These are phyloP conservation scores for Microdochium paspali DNA, from an alignment of 2,329 filamentous ascomycete species.

Conservation along the genomic window DNA sequence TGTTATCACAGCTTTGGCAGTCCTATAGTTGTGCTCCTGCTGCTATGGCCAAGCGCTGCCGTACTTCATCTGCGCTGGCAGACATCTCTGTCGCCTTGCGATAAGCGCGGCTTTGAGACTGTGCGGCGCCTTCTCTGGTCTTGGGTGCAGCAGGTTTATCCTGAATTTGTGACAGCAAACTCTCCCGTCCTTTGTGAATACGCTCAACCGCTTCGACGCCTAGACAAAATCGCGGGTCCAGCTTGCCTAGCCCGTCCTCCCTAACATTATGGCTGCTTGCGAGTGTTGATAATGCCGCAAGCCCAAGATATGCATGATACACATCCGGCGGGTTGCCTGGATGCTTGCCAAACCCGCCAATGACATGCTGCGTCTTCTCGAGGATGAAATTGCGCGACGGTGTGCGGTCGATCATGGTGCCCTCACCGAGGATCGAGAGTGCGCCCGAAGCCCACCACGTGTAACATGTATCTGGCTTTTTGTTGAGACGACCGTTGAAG, in stretches of 20 bases:
- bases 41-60: not conserved
- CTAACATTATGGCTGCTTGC: constrained; percentile 22
- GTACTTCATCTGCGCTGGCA: not conserved
- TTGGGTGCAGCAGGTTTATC: not conserved
- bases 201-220: constrained; percentile 48
- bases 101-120: not conserved
- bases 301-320: constrained; percentile 81
- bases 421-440: constrained; percentile 25
- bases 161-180: not conserved
- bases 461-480: constrained; percentile 91
- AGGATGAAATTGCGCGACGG: constrained; percentile 71
- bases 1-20: not conserved
- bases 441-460: constrained; percentile 82
- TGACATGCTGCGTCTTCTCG: constrained; percentile 74
- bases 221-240: constrained; percentile 72
- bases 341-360: constrained; percentile 74
- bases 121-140: not conserved
- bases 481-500: constrained; percentile 86
- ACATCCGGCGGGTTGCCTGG: constrained; percentile 64
- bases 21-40: not conserved
- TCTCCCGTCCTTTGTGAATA: constrained; percentile 35
- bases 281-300: constrained; percentile 69
- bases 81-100: not conserved
- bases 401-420: constrained; percentile 53
- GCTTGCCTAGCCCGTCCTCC: constrained; percentile 56